Evolutionary conservation across 495 filamentous ascomycete species (phyloP).

Genomic region (Podospora bellae-mahoneyi): DNA sequence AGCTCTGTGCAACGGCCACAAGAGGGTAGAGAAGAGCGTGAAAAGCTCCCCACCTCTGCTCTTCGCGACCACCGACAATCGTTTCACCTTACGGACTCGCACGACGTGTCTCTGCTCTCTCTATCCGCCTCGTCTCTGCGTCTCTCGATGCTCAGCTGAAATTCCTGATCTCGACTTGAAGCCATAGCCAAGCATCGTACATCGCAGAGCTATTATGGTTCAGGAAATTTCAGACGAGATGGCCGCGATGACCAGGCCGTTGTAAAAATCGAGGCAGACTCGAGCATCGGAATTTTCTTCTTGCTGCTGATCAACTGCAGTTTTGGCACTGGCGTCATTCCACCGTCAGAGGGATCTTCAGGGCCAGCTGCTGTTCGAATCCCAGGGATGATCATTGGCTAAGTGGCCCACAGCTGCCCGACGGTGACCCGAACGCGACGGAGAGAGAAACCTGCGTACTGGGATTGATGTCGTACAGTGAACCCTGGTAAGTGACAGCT

Average conservation of each 20-base stretch:
- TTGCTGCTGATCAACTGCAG: background rate
- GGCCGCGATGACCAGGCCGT: background rate
- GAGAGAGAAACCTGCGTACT: background rate
- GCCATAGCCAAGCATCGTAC: background rate
- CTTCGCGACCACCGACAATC: background rate
- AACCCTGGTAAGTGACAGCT: background rate
- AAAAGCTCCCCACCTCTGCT: background rate
- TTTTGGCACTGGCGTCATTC: constrained; percentile 5
- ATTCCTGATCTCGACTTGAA: background rate
- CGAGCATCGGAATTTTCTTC: background rate
- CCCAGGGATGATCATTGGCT: constrained; percentile 15
- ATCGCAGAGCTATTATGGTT: background rate
- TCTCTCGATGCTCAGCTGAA: background rate
- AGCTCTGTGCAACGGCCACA: constrained; percentile 8
- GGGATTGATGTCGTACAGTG: background rate
- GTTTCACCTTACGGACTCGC: constrained; percentile 5
- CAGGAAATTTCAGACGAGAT: background rate
- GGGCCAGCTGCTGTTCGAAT: constrained; percentile 11
- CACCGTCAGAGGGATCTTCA: constrained; percentile 18
- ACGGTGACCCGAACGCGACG: background rate
- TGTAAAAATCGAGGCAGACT: background rate
- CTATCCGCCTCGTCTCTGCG: background rate
- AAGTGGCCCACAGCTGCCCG: constrained; percentile 3
- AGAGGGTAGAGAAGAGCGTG: background rate
- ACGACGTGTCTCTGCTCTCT: background rate